Percentiles rank a stretch among this genome's conserved stretches.
Evolutionary conservation across 805 yeast species (phyloP).

Genomic region (Suhomyces sp.): DNA sequence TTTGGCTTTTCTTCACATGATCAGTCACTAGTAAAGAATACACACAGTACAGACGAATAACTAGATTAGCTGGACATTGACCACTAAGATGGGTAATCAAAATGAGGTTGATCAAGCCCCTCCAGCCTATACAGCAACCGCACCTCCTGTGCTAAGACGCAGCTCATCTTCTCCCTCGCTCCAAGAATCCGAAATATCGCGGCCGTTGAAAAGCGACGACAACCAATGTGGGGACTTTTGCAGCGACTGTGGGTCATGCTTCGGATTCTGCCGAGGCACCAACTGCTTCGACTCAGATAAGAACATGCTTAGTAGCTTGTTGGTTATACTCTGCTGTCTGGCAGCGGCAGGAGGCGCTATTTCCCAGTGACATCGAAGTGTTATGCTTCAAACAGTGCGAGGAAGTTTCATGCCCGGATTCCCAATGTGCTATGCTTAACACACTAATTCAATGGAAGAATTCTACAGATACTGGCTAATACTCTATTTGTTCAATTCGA

Average conservation of each 20-base stretch:
- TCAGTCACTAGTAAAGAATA: neutral
- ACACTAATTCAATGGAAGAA: neutral
- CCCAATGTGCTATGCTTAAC: neutral
- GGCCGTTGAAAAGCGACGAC: slow-evolving; percentile 6
- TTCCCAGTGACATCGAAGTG: neutral
- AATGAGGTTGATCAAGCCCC: slow-evolving; percentile 1
- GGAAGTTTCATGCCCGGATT: neutral
- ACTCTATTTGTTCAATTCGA: neutral
- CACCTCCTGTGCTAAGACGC: slow-evolving; percentile 4
- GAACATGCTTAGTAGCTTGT: slow-evolving; percentile 5
- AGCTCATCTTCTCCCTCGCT: slow-evolving; percentile 7
- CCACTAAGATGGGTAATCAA: neutral
- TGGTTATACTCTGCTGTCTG: slow-evolving; percentile 5
- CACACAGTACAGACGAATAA: neutral
- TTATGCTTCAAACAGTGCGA: neutral
- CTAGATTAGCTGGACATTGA: neutral
- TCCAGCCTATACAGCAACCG: slow-evolving; percentile 8
- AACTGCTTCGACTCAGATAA: slow-evolving; percentile 11
- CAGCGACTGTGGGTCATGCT: slow-evolving; percentile 11
- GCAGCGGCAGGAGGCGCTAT: neutral
- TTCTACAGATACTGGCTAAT: too few species aligned
- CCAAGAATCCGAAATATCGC: slow-evolving; percentile 13
- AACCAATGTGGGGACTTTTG: slow-evolving; percentile 15
- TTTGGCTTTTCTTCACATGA: neutral
- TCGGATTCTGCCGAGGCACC: slow-evolving; percentile 9